Base-by-base conservation (phyloP, 2,329 filamentous ascomycete genomes). In the Sclerotinia borealis region DNA sequence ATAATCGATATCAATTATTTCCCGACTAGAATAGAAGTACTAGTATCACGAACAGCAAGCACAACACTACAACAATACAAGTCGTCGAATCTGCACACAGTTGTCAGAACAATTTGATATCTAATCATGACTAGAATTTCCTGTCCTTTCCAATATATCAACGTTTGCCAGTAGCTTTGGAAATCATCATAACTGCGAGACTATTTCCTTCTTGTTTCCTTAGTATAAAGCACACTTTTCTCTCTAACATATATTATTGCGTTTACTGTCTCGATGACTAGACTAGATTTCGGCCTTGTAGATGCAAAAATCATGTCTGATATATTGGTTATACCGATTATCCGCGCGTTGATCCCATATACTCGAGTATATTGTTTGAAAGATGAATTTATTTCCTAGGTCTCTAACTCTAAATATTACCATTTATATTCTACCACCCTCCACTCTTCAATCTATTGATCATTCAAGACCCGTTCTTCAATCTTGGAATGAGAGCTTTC, bases 241-340 rank as follows among this genome's bases (percentile, higher is more conserved):
- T 82, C 80, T 4, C 80, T 82, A 10, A 81, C 79, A 25, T 83
- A 81, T 1, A 78, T 76, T 72, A 82, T 68, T 64, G 72, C 71
- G 27, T 78, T 73, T 4, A 71, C 76, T 50, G 81, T 68, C 69
- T 84, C 81, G 0, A 78, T 71, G 5, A 65, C 68, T 0, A 80
- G 76, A 68, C 82, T 81, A 61, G 77, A 75, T 49, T 75, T 75
- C 7, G 76, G 72, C 41, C 79, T 77, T 10, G 78, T 77, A 69
- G 84, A 85, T 2, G 81, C 81, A 22, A 79, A 79, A 50, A 83
- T 78, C 60, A 85, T 75, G 63, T 85, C 83, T 67, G 84, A 83
- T 37, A 81, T 81, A 65, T 84, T 84, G 15, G 82, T 84, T 60
- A 84, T 73, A 58, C 80, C 81, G n/a, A 69, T 69, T 71, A 37